phyloP scores from a whole-genome alignment of 129 eudicot species.

The Flaveria sonorensis region DNA sequence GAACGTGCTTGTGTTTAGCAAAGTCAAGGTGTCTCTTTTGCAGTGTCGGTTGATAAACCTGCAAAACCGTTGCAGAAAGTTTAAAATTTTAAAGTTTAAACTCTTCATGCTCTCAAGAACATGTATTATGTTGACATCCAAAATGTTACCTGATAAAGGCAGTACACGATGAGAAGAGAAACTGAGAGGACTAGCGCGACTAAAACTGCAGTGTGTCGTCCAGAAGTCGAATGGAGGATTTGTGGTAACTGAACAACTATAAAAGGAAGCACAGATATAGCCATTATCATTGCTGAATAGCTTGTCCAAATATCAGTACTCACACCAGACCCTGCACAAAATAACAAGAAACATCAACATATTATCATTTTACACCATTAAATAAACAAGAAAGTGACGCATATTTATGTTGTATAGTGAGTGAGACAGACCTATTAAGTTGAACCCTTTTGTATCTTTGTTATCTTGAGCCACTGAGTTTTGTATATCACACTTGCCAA shows the following conservation, averaged over 20 bases:
- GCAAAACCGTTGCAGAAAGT: slow-evolving; percentile 13
- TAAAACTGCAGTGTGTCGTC: slow-evolving; percentile 47
- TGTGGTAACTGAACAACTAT: slow-evolving; percentile 53
- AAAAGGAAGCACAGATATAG: slow-evolving; percentile 61
- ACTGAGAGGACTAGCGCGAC: slow-evolving; percentile 59
- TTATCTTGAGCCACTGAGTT: slow-evolving; percentile 48
- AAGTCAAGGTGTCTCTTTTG: slow-evolving; percentile 63
- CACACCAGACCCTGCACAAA: slow-evolving; percentile 48
- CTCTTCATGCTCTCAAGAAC: background rate
- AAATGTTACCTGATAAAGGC: slow-evolving; percentile 58
- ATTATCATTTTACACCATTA: background rate
- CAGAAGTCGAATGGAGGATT: slow-evolving; percentile 46
- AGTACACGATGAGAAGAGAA: slow-evolving; percentile 51
- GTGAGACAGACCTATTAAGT: slow-evolving; percentile 35
- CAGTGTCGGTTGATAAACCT: slow-evolving; percentile 58
- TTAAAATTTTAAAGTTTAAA: background rate
- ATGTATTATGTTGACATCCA: background rate
- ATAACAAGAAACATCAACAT: background rate
- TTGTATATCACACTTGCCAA: slow-evolving; percentile 54
- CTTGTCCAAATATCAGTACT: slow-evolving; percentile 65
- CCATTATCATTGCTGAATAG: slow-evolving; percentile 70
- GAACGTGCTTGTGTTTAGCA: slow-evolving; percentile 70
- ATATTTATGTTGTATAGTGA: background rate
- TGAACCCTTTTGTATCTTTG: slow-evolving; percentile 53
- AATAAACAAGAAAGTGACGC: background rate